Percentiles rank a stretch among this genome's conserved stretches.
Conservation (phyloP, 208 protist genomes). For the Crithidia brevicula region DNA sequence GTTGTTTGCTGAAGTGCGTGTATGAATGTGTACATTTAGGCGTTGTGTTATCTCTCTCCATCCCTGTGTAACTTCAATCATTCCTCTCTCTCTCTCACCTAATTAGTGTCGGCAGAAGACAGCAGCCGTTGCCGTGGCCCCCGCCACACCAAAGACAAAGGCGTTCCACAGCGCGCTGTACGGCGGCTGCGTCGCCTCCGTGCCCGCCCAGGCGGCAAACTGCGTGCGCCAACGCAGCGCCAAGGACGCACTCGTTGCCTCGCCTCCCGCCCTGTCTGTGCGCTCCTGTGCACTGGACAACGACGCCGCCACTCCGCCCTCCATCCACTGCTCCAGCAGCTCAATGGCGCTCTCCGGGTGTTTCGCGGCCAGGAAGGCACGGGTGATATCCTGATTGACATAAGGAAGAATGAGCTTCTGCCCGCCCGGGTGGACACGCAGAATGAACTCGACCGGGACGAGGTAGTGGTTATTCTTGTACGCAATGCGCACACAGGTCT, state of each 20-base stretch:
- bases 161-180: slow-evolving; percentile 20
- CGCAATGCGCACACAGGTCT: slow-evolving; percentile 23
- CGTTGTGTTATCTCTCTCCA: slow-evolving; percentile 3
- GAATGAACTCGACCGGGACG: slow-evolving; percentile 32
- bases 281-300: too few relatives aligned
- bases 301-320: slow-evolving; percentile 5
- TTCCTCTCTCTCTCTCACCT: neutral
- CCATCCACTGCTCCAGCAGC: slow-evolving; percentile 43
- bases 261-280: neutral
- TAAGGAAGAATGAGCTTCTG: slow-evolving; percentile 30
- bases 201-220: neutral
- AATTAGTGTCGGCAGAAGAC: slow-evolving; percentile 14
- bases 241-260: neutral
- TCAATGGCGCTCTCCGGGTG: slow-evolving; percentile 33
- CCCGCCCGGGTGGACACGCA: slow-evolving; percentile 36
- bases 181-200: neutral
- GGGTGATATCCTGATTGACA: slow-evolving; percentile 40
- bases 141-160: slow-evolving; percentile 21
- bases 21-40: too few relatives aligned
- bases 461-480: slow-evolving; percentile 36
- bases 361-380: slow-evolving; percentile 31
- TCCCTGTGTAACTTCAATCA: neutral
- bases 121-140: slow-evolving; percentile 18
- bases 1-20: too few relatives aligned
- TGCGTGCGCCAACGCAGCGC: neutral